phyloP scores from a whole-genome alignment of 768 basidiomycete species.

The Lactarius sp. region DNA sequence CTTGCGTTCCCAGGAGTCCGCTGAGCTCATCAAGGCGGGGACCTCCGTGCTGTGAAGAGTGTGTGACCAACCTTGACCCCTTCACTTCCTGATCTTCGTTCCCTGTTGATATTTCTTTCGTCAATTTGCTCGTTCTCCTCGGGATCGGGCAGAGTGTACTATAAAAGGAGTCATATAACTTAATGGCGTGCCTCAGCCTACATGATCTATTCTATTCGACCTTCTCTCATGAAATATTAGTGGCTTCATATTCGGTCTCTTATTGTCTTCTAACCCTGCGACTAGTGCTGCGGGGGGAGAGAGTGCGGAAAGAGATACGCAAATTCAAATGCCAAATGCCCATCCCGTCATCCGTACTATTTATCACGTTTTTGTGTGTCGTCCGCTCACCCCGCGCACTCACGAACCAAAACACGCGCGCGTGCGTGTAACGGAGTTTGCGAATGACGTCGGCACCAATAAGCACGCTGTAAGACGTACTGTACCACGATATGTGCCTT shows the following conservation, averaged over 20 bases:
- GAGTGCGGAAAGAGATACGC: background rate
- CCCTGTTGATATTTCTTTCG: background rate
- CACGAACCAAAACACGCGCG: background rate
- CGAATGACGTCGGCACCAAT: too few species aligned
- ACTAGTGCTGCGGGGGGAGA: background rate
- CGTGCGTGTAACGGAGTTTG: too few species aligned
- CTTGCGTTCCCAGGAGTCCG: slow-evolving; percentile 15
- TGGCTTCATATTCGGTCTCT: background rate
- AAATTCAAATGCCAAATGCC: background rate
- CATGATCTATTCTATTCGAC: background rate
- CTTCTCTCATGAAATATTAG: background rate
- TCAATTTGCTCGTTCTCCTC: background rate
- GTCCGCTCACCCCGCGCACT: background rate
- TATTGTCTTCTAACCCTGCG: background rate
- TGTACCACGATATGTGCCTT: too few species aligned
- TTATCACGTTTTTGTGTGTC: background rate
- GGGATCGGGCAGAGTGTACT: background rate
- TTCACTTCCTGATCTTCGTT: background rate
- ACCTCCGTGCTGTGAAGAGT: slow-evolving; percentile 6
- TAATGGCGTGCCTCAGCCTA: background rate
- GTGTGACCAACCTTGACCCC: background rate
- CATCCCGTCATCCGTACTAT: too few species aligned
- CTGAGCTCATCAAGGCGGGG: slow-evolving; percentile 21
- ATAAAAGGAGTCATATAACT: background rate
- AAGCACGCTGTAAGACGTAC: too few species aligned